These are phyloP conservation scores for Periconia sp. DNA, from an alignment of 2,329 filamentous ascomycete genomes.

Conservation along the genomic window DNA sequence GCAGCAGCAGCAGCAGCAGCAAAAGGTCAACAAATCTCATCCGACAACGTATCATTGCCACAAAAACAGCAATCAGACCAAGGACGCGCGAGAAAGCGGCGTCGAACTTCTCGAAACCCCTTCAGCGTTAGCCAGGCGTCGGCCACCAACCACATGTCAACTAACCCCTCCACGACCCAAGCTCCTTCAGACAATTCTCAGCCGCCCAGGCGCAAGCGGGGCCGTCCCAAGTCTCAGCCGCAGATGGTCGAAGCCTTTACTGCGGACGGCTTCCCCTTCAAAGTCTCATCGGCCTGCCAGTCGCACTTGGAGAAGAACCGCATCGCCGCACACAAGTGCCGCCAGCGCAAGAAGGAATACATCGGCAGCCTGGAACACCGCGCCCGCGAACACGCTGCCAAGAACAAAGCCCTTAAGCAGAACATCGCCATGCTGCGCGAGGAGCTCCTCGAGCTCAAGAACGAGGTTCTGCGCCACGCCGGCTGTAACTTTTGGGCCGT, in stretches of 20 bases:
- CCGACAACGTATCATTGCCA: too few relatives aligned
- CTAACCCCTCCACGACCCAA: background rate
- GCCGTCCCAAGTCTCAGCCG: slow-evolving; percentile 37
- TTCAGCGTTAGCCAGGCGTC: slow-evolving; percentile 2
- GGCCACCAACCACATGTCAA: slow-evolving; percentile 12
- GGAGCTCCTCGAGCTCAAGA: slow-evolving; percentile 40
- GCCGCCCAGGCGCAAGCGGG: slow-evolving; percentile 40
- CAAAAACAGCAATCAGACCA: slow-evolving; percentile 9
- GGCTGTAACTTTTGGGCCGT: slow-evolving; percentile 42
- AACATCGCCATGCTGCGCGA: slow-evolving; percentile 37
- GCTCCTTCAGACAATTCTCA: slow-evolving; percentile 20
- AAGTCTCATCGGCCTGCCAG: slow-evolving; percentile 38
- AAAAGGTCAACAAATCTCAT: too few relatives aligned
- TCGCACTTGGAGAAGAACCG: slow-evolving; percentile 67
- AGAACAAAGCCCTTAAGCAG: slow-evolving; percentile 39
- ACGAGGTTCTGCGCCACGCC: slow-evolving; percentile 39
- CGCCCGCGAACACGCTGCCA: slow-evolving; percentile 41
- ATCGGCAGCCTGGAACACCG: slow-evolving; percentile 53
- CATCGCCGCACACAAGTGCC: slow-evolving; percentile 72
- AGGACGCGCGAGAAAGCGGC: slow-evolving; percentile 26
- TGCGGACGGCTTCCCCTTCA: slow-evolving; percentile 36
- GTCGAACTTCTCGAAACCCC: slow-evolving; percentile 19
- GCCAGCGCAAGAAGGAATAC: slow-evolving; percentile 67
- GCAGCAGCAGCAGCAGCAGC: too few relatives aligned
- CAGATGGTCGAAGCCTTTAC: slow-evolving; percentile 34